Percentiles rank a stretch among this genome's conserved stretches.
phyloP scores from a whole-genome alignment of 2,329 filamentous ascomycete genomes.

The Chaetomiaceae sp. region DNA sequence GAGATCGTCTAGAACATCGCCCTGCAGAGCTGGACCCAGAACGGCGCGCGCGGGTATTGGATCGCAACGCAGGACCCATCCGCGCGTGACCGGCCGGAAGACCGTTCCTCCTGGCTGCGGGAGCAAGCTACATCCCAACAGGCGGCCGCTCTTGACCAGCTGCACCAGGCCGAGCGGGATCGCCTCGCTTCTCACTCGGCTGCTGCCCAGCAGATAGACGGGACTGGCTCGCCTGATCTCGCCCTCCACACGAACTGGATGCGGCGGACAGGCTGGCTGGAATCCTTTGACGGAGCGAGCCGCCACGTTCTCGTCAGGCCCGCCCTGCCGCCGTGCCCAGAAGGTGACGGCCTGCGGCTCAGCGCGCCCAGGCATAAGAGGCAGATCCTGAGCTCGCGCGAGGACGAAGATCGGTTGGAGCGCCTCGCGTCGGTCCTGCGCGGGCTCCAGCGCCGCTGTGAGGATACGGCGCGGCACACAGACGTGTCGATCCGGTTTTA shows the following conservation, averaged over 20 bases:
- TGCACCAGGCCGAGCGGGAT: not conserved
- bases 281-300: not conserved
- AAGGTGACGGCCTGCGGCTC: not conserved
- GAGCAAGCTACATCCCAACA: not conserved
- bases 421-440: not conserved
- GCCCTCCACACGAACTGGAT: not conserved
- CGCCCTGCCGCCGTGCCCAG: not conserved
- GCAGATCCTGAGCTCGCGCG: not conserved
- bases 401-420: not conserved
- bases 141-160: not conserved
- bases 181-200: not conserved
- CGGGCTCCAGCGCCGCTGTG: not conserved
- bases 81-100: not conserved
- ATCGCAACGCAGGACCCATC: not conserved
- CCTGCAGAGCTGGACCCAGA: not conserved
- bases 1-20: not conserved
- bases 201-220: not conserved
- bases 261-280: not conserved
- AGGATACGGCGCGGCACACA: not conserved
- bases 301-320: not conserved
- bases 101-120: not conserved
- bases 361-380: not conserved
- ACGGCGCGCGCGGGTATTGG: not conserved
- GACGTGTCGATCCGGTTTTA: not conserved
- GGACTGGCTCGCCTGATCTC: not conserved